Conservation (phyloP, 2,329 filamentous ascomycete genomes). For the Clonostachys solani region DNA sequence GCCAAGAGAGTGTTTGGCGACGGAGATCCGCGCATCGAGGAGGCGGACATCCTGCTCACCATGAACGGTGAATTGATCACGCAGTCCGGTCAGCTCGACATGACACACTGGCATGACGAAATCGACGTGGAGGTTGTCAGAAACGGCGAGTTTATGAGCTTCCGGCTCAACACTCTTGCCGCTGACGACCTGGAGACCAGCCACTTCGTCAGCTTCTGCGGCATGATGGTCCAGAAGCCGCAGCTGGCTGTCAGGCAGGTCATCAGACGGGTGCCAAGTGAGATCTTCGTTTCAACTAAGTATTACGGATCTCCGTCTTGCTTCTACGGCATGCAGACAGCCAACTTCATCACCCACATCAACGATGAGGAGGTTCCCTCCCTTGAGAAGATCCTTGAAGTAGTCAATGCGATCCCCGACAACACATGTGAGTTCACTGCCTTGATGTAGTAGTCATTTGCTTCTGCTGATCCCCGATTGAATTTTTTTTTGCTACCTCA, state of each 20-base stretch:
- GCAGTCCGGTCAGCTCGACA: slow-evolving; percentile 83
- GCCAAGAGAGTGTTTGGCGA: slow-evolving; percentile 79
- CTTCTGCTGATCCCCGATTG: slow-evolving; percentile 4
- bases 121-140: slow-evolving; percentile 85
- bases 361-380: slow-evolving; percentile 85
- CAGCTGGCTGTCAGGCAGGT: slow-evolving; percentile 97
- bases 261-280: slow-evolving; percentile 92
- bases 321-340: slow-evolving; percentile 88
- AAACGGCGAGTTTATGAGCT: slow-evolving; percentile 71
- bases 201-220: slow-evolving; percentile 89
- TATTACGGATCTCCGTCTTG: slow-evolving; percentile 80
- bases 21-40: slow-evolving; percentile 46
- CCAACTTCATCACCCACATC: slow-evolving; percentile 96
- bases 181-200: slow-evolving; percentile 91
- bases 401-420: slow-evolving; percentile 84
- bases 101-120: slow-evolving; percentile 88
- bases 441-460: slow-evolving; percentile 14
- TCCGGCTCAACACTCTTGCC: slow-evolving; percentile 79
- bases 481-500: not conserved
- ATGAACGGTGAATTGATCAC: slow-evolving; percentile 92
- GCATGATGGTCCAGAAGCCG: slow-evolving; percentile 85
- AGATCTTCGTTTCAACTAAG: slow-evolving; percentile 90
- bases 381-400: slow-evolving; percentile 72
- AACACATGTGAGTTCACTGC: slow-evolving; percentile 65
- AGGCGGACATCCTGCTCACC: slow-evolving; percentile 89